Evolutionary conservation across 106 monocot species (phyloP), one percentile per base, ranked within the genome.

Genomic region (Dendrobium officinale): DNA sequence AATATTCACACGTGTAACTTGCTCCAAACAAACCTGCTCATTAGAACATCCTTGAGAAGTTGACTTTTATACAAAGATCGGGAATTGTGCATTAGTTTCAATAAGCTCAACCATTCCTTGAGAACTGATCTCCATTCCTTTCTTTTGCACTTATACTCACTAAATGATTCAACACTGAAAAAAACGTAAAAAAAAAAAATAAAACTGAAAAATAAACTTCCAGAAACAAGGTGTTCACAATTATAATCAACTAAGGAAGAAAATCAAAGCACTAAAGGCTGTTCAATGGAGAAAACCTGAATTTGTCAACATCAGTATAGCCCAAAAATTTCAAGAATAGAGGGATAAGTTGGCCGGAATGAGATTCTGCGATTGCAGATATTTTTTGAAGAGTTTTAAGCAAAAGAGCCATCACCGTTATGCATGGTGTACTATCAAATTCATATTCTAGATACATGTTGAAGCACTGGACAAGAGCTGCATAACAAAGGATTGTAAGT

Each of bases 321-420:
- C 95, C 95, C 81, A 99, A 80, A 87, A 93, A 95, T 40, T 87
- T 91, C 20, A 99, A 86, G 81, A 99, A 99, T 49, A 91, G 72
- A 3, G 91, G 91, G 47, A 99, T 73, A 78, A 95, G 76, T 61
- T 99, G 92, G 66, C 90, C 88, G 77, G 98, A 99, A 42, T 83
- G 86, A 82, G 95, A 92, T 79, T 93, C 93, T 19, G 87, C 91
- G 86, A 99, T 72, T 41, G 88, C 84, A 64, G 91, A 83, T 42
- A 87, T 80, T 80, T 90, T 92, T 61, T 95, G 89, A 80, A 99
- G 91, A 41, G 88, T 84, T 68, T 90, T 84, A 79, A 99, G 91
- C 72, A 99, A 86, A 27, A 89, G 81, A 73, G 58, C 11, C 37
- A 88, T 78, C 26, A 99, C 84, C 15, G 88, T 93, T 79, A 42